Evolutionary conservation across 768 basidiomycete genomes (phyloP).

Genomic region (Postia placenta): DNA sequence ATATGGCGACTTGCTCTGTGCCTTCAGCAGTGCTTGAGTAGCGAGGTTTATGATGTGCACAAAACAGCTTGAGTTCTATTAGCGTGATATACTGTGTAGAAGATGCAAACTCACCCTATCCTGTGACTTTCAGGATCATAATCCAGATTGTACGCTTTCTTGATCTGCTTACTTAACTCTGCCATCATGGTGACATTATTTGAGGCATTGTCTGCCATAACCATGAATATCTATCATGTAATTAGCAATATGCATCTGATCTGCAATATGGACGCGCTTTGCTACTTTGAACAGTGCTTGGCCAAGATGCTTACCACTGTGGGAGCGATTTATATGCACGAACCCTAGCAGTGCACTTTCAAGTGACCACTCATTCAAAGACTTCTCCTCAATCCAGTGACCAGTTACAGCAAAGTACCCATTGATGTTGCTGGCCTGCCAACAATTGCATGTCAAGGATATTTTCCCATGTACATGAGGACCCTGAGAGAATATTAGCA

Average conservation of each 20-base stretch:
- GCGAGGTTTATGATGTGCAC: conserved; percentile 30
- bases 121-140: conserved; percentile 7
- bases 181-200: conserved; percentile 32
- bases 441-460: conserved; percentile 33
- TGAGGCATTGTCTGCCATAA: conserved; percentile 32
- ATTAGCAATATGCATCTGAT: conserved; percentile 23
- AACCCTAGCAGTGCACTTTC: conserved; percentile 30
- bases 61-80: conserved; percentile 20
- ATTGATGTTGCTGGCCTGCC: conserved; percentile 34
- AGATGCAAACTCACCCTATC: conserved; percentile 9
- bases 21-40: conserved; percentile 23
- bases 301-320: conserved; percentile 29
- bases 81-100: not conserved
- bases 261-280: conserved; percentile 19
- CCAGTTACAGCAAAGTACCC: conserved; percentile 34
- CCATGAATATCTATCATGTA: conserved; percentile 24
- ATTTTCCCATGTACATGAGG: conserved; percentile 16
- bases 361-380: conserved; percentile 21
- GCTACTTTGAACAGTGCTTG: conserved; percentile 33
- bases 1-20: conserved; percentile 19
- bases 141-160: not conserved
- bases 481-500: not conserved
- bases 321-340: conserved; percentile 28
- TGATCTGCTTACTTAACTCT: conserved; percentile 16
- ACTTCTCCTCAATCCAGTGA: conserved; percentile 32